These are phyloP conservation scores for Vanrija sp. DNA, from an alignment of 1,284 basidiomycete genomes.

Conservation along the genomic window DNA sequence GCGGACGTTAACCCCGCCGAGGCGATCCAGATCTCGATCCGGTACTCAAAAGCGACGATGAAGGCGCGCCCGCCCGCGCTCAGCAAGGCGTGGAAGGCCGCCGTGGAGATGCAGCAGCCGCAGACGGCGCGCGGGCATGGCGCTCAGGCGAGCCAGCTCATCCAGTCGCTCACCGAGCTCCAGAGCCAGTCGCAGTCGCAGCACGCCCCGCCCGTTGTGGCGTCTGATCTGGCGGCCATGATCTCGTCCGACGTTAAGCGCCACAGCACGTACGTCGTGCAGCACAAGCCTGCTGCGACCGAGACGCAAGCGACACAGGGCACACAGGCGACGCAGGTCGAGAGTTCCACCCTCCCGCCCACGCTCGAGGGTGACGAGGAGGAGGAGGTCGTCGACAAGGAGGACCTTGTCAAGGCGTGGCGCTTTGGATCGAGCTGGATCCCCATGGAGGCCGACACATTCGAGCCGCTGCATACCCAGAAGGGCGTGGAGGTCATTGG, in stretches of 20 bases:
- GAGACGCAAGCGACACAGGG: background rate
- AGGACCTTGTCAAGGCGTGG: slow-evolving; percentile 62
- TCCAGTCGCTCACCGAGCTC: slow-evolving; percentile 17
- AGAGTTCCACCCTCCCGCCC: background rate
- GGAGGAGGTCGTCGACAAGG: slow-evolving; percentile 37
- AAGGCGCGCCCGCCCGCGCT: slow-evolving; percentile 67
- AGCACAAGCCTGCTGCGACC: slow-evolving; percentile 3
- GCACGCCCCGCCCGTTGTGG: slow-evolving; percentile 8
- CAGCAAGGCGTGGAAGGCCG: slow-evolving; percentile 66
- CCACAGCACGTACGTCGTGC: slow-evolving; percentile 40
- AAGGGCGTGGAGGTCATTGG: slow-evolving; percentile 84
- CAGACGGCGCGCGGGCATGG: background rate
- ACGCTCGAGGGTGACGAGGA: slow-evolving; percentile 21
- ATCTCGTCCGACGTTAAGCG: slow-evolving; percentile 45
- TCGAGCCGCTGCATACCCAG: slow-evolving; percentile 63
- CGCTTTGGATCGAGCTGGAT: slow-evolving; percentile 88
- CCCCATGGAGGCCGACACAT: slow-evolving; percentile 74
- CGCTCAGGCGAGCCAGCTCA: background rate
- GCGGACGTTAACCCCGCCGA: slow-evolving; percentile 60
- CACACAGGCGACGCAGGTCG: background rate
- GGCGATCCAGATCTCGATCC: slow-evolving; percentile 70
- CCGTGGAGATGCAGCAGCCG: slow-evolving; percentile 36
- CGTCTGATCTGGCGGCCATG: slow-evolving; percentile 36
- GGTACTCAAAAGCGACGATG: slow-evolving; percentile 78
- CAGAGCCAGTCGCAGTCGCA: slow-evolving; percentile 15